Base-by-base conservation (phyloP, 83 land plant species). In the Picea abies region DNA sequence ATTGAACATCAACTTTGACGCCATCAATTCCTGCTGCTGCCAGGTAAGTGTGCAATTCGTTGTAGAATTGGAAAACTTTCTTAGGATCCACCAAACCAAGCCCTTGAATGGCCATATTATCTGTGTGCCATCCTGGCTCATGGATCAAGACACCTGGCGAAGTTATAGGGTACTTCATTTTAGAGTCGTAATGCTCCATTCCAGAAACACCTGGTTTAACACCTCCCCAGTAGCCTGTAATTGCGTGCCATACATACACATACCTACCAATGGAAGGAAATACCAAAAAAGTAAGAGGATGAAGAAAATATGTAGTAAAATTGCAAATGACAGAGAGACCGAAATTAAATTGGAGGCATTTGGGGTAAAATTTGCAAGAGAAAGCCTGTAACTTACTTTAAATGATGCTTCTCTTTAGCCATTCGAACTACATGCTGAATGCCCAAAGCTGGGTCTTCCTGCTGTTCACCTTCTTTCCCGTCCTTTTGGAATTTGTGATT, bases 401-500 rank as follows among this genome's bases (percentile, higher is more conserved):
- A 69, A 61, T 95, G 89, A 71, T 90, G 79, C 83, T 90, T 90
- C 49, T 84, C 68, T 80, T 95, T 95, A 3, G 93, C 90, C 0
- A 83, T 89, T 58, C 64, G 52, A 11, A 93, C 96, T 10, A 95
- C 85, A 86, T 79, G 83, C 63, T 91, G 86, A 67, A 95, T 93
- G 37, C 97, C 96, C 3, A 84, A 79, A 63, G 87, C 37, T 14
- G 91, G 86, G 79, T 89, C 92, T 80, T 83, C 77, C 19, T 60
- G 68, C 75, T 87, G 26, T 79, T 64, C 19, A 5, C 84, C 88
- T 39, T 44, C 79, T 68, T 78, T 84, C 20, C 32, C 84, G 56
- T 83, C 82, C 49, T 44, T 87, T 63, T 90, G 93, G 83, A 93
- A 93, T 83, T 93, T 95, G 35, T 52, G 7, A 85, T 88, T 90